Conservation (phyloP, 2,329 filamentous ascomycete species). For the Epichloe sylvatica region DNA sequence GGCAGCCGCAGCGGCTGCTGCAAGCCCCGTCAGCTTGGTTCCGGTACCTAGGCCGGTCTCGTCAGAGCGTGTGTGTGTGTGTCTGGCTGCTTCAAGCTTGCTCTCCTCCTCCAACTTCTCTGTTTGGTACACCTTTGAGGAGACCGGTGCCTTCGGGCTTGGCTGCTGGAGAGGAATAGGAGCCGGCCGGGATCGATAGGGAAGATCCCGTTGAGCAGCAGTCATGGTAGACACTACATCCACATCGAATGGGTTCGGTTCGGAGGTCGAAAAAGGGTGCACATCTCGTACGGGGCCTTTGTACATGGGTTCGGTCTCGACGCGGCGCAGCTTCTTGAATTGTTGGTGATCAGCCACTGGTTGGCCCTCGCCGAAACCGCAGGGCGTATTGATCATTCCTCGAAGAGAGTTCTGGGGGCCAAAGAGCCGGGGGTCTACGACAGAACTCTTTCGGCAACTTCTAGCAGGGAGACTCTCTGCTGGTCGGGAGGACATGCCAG, state of each 20-base stretch:
- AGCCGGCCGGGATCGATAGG: constrained; percentile 34
- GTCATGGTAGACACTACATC: constrained; percentile 35
- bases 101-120: constrained; percentile 25
- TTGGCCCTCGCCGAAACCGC: constrained; percentile 33
- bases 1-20: constrained; percentile 35
- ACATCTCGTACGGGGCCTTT: constrained; percentile 42
- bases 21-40: constrained; percentile 31
- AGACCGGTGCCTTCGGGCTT: constrained; percentile 62
- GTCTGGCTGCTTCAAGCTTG: constrained; percentile 18
- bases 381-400: constrained; percentile 36
- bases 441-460: constrained; percentile 28
- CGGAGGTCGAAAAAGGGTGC: constrained; percentile 52
- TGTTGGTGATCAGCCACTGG: constrained; percentile 14
- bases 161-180: constrained; percentile 70
- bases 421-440: constrained; percentile 43
- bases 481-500: not conserved
- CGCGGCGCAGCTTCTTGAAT: constrained; percentile 11
- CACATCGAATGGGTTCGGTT: constrained; percentile 49
- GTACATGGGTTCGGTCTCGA: constrained; percentile 10
- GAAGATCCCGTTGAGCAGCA: constrained; percentile 24
- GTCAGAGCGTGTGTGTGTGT: constrained; percentile 19
- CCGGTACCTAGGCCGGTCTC: constrained; percentile 28
- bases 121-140: constrained; percentile 50
- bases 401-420: constrained; percentile 48
- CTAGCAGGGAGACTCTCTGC: constrained; percentile 6